Evolutionary conservation across 2,329 filamentous ascomycete genomes (phyloP), one percentile per base, ranked within the genome.

Genomic region (Cryoendolithus antarcticus): DNA sequence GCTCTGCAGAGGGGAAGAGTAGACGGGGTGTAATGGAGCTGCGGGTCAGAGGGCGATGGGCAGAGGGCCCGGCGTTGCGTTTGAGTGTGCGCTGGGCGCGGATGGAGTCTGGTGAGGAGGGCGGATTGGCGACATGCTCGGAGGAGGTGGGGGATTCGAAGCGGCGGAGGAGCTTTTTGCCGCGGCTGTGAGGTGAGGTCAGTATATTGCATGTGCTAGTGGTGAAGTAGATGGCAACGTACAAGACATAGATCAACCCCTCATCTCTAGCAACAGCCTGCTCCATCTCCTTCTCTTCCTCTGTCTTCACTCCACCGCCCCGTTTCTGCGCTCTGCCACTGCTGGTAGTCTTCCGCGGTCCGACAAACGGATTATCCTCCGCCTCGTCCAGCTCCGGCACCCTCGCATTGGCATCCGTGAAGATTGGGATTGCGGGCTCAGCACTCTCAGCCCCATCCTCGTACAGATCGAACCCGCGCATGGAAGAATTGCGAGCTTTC

Each of bases 231-330:
- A n/a, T n/a, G n/a, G n/a, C n/a, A n/a, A n/a, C n/a, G n/a, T n/a
- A n/a, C 82, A 89, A 89, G 9, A 78, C 72, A 51, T 78, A 85
- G 44, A 86, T 66, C 54, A 86, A 71, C 43, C 84, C 84, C 57
- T 89, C 81, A 3, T 78, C 71, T 27, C 80, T 77, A 27, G 67
- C 60, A 3, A 72, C 69, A 9, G 75, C 75, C 34, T 81, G 72
- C 5, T 83, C 74, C 44, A 86, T 65, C 30, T 72, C 64, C 48
- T 74, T 65, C 19, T 66, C 42, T 53, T 77, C 72, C 32, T 77
- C 74, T 0, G 71, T 69, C 43, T 77, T 34, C 6, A n/a, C 12
- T 27, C 4, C 24, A 27, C 24, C 6, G 4, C 24, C 24, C 4
- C 29, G 34, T 31, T 30, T 68, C 12, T 59, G 56, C 15, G 77